Conservation (phyloP, 78 protist genomes). For the Cavenderia fasciculata region DNA sequence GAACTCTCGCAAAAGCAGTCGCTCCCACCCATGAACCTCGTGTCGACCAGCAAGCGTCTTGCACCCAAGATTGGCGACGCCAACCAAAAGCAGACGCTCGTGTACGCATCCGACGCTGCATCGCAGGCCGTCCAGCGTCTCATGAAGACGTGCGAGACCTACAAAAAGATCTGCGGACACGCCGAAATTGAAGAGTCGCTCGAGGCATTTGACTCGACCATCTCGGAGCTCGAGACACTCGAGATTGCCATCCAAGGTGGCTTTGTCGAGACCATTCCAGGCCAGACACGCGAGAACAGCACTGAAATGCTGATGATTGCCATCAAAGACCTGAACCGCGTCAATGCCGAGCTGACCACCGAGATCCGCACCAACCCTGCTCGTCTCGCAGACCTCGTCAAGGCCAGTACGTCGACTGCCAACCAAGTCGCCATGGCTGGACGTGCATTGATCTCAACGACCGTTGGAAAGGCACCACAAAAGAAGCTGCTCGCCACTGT, state of each 20-base stretch:
- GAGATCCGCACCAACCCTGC: conserved; percentile 58
- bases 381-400: conserved; percentile 57
- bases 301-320: conserved; percentile 64
- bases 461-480: conserved; percentile 59
- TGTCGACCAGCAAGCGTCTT: conserved; percentile 33
- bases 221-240: conserved; percentile 76
- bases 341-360: conserved; percentile 35
- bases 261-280: conserved; percentile 56
- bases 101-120: conserved; percentile 46
- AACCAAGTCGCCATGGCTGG: conserved; percentile 40
- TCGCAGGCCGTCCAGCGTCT: conserved; percentile 70
- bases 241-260: conserved; percentile 79
- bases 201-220: conserved; percentile 75
- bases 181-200: conserved; percentile 79
- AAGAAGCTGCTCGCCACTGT: conserved; percentile 61
- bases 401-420: conserved; percentile 27
- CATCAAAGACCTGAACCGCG: conserved; percentile 41
- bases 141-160: conserved; percentile 76
- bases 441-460: conserved; percentile 39
- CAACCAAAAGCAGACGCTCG: conserved; percentile 57
- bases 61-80: conserved; percentile 72
- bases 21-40: conserved; percentile 72
- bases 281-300: conserved; percentile 61
- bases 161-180: conserved; percentile 65
- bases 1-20: conserved; percentile 55